Evolutionary conservation across 257 asterid genomes (phyloP).

Genomic region (Solanum sitiens): DNA sequence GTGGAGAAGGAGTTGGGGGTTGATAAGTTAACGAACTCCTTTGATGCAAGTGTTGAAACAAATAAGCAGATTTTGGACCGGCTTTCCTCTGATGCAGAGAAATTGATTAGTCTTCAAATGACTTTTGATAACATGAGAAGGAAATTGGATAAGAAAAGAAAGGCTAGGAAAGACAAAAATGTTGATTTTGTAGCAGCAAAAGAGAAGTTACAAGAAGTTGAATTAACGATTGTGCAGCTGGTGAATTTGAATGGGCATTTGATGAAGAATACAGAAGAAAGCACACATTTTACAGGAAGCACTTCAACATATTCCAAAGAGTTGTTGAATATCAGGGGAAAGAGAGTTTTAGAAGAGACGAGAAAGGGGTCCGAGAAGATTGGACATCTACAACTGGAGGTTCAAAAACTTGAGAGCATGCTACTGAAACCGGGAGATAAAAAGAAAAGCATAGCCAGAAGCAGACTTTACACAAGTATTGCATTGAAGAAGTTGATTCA

Average conservation of each 20-base stretch:
- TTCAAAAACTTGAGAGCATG: slow-evolving; percentile 61
- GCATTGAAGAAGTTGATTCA: slow-evolving; percentile 65
- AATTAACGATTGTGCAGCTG: slow-evolving; percentile 46
- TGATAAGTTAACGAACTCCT: slow-evolving; percentile 34
- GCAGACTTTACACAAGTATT: slow-evolving; percentile 37
- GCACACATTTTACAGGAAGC: background rate
- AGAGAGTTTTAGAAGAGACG: slow-evolving; percentile 52
- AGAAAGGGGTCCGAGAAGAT: slow-evolving; percentile 66
- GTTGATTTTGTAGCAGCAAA: slow-evolving; percentile 42
- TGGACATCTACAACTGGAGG: slow-evolving; percentile 46
- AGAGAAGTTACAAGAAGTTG: slow-evolving; percentile 67
- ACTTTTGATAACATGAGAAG: slow-evolving; percentile 36
- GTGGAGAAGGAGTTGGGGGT: slow-evolving; percentile 58
- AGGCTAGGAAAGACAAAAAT: slow-evolving; percentile 31
- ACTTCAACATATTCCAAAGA: slow-evolving; percentile 22
- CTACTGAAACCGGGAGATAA: slow-evolving; percentile 62
- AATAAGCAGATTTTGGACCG: slow-evolving; percentile 46
- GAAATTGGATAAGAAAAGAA: slow-evolving; percentile 40
- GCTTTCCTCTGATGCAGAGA: slow-evolving; percentile 55
- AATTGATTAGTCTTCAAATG: slow-evolving; percentile 41
- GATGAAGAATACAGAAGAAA: slow-evolving; percentile 46
- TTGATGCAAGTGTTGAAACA: slow-evolving; percentile 29
- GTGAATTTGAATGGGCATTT: slow-evolving; percentile 55
- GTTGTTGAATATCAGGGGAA: slow-evolving; percentile 30
- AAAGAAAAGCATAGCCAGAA: slow-evolving; percentile 39